These are phyloP conservation scores for Tympanopsis confertula DNA, from an alignment of 2,329 filamentous ascomycete genomes.

Conservation along the genomic window DNA sequence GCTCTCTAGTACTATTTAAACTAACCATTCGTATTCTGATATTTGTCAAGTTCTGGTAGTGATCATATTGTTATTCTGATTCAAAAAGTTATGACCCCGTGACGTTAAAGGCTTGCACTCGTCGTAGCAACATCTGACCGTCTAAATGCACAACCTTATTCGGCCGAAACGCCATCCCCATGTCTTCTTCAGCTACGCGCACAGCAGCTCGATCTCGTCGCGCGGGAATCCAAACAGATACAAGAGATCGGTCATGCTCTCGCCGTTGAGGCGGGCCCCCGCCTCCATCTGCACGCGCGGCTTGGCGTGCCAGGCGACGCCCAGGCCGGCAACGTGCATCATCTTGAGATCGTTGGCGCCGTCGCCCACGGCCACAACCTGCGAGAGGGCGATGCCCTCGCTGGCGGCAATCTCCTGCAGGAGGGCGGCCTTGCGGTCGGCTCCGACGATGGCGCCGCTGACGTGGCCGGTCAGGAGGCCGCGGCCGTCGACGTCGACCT, in stretches of 20 bases:
- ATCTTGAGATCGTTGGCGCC: constrained; percentile 75
- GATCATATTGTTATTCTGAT: too few relatives aligned
- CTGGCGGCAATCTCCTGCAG: constrained; percentile 59
- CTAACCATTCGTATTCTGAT: too few relatives aligned
- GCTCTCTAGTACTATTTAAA: too few relatives aligned
- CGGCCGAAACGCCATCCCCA: too few relatives aligned
- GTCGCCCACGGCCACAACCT: constrained; percentile 67
- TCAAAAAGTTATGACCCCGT: too few relatives aligned
- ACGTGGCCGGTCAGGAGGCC: constrained; percentile 61
- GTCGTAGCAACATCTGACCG: too few relatives aligned
- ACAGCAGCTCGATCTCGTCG: constrained; percentile 45
- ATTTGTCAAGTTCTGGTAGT: too few relatives aligned
- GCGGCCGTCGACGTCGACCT: constrained; percentile 53
- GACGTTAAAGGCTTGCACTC: too few relatives aligned
- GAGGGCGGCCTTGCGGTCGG: constrained; percentile 62
- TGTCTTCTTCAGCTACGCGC: constrained; percentile 15
- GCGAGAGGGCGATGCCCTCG: constrained; percentile 52
- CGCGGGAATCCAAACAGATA: constrained; percentile 63
- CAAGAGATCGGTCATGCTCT: constrained; percentile 59
- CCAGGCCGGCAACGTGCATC: constrained; percentile 64
- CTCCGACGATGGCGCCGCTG: constrained; percentile 62
- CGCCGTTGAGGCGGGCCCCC: constrained; percentile 58
- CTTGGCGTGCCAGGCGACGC: constrained; percentile 77
- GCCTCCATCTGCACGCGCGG: constrained; percentile 71
- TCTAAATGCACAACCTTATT: too few relatives aligned